Evolutionary conservation across 352 stramenopile genomes (phyloP), one percentile per base, ranked within the genome.

Genomic region (Globisporangium okanoganense): DNA sequence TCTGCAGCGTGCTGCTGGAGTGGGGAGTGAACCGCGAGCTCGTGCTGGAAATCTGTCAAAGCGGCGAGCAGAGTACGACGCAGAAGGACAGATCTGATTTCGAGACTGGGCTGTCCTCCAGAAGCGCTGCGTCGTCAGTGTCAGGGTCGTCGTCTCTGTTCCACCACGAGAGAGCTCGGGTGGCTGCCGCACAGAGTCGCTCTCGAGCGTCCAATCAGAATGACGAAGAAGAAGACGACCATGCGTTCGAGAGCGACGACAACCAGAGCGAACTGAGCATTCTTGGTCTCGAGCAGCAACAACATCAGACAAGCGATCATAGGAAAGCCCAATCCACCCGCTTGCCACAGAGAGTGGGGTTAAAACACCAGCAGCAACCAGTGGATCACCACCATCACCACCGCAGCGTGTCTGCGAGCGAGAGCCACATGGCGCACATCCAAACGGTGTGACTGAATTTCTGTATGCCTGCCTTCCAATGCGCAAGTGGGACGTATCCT

Each of bases 41-140:
- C n/a, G 66, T 88, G 4, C 62, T 88, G 25, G 71, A 82, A 44
- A 75, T 84, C n/a, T 87, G 78, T 20, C 69, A 78, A 20, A 66
- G 60, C 44, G 44, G 43, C 14, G 40, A 58, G n/a, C 54, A 67
- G 20, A 16, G 61, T 52, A 36, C 58, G 13, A 49, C 24, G 12
- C 6, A 31, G 45, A 40, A 60, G 35, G 35, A 52, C 58, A 47
- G 20, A 12, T 29, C 45, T 6, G 6, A 6, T n/a, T 33, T 49
- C 3, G 36, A 10, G 40, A 18, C 49, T 2, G 40, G 14, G 8
- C 20, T 14, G 14, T 20, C 16, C 5, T 51, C 43, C 3, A 49
- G 18, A 7, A 49, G 43, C 20, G 43, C 20, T 24, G 43, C 20
- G 43, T 27, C n/a, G 6, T 27, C 40, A 22, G 40, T 45, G 16